These are phyloP conservation scores for Dactylellina parvicollis DNA, from an alignment of 2,329 filamentous ascomycete species.

Conservation along the genomic window DNA sequence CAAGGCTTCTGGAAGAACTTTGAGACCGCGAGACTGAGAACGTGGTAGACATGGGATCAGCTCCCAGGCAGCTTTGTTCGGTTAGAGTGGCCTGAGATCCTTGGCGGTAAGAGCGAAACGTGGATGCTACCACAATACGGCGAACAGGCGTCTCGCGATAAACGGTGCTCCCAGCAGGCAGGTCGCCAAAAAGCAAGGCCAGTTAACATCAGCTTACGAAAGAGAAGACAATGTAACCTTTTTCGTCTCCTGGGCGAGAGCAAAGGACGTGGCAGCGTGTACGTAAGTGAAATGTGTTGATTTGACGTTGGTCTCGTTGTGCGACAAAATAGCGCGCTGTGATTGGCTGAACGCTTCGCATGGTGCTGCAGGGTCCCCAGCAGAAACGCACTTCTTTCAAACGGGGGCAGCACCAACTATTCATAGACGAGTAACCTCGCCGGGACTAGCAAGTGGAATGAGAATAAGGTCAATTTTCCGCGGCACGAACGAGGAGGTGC, in stretches of 20 bases:
- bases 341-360: conserved; percentile 16
- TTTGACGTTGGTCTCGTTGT: conserved; percentile 3
- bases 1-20: conserved; percentile 13
- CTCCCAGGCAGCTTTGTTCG: background rate
- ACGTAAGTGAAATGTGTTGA: conserved; percentile 21
- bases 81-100: background rate
- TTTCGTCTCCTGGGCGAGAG: too few relatives aligned
- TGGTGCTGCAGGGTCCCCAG: conserved; percentile 18
- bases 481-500: background rate
- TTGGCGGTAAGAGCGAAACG: background rate
- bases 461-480: conserved; percentile 1
- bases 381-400: conserved; percentile 32
- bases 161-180: background rate
- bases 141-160: background rate
- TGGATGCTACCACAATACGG: background rate
- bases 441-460: background rate
- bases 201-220: background rate
- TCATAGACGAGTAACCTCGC: background rate
- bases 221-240: too few relatives aligned
- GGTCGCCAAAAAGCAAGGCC: background rate
- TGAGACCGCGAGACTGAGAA: conserved; percentile 2
- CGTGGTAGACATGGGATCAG: background rate
- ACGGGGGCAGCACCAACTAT: conserved; percentile 3
- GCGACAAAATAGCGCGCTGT: background rate
- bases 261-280: too few relatives aligned